Conservation (phyloP, 164 flowering plant genomes). For the Pachysandra terminalis region DNA sequence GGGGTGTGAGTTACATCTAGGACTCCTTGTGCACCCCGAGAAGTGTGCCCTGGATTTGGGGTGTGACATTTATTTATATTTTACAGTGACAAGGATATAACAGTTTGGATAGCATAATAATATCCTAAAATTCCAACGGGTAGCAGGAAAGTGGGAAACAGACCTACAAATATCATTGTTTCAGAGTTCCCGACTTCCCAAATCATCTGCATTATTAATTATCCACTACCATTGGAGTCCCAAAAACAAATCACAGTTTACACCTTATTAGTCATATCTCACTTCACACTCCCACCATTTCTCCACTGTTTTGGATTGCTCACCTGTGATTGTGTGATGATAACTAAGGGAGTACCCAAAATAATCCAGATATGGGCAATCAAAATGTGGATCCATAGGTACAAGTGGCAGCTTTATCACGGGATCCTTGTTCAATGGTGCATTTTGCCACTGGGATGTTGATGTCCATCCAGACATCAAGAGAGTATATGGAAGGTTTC, state of each 20-base stretch:
- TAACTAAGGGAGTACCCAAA: neutral
- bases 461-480: neutral
- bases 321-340: neutral
- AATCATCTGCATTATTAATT: no score
- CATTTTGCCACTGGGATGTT: neutral
- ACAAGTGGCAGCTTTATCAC: neutral
- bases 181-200: neutral
- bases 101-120: neutral
- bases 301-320: neutral
- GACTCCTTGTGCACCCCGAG: no score
- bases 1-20: no score
- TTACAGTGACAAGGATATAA: neutral
- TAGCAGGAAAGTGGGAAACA: neutral
- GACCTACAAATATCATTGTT: neutral
- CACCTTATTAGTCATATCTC: neutral
- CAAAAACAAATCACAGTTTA: neutral
- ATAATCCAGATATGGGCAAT: neutral
- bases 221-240: neutral
- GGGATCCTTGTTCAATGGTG: neutral
- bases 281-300: no score
- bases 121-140: neutral
- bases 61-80: no score
- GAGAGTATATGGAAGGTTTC: neutral
- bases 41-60: no score
- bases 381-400: neutral